Percentiles rank a stretch among this genome's conserved stretches.
Conservation (phyloP, 805 yeast genomes). For the Spathaspora arborariae region DNA sequence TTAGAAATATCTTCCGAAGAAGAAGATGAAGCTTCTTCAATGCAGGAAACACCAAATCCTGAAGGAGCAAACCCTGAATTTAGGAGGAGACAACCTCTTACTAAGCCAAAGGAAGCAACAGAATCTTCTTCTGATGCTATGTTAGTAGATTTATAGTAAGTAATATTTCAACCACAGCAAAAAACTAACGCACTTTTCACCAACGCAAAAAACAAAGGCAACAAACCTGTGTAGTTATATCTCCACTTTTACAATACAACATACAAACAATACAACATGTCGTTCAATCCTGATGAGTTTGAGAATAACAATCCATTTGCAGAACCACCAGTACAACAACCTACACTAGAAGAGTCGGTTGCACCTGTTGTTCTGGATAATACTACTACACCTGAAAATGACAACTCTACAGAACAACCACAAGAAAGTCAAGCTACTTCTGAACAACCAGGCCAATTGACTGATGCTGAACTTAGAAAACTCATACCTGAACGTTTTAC, state of each 20-base stretch:
- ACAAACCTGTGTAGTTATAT: not conserved
- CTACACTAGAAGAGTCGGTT: constrained; percentile 3
- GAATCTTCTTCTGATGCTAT: not conserved
- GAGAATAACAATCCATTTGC: constrained; percentile 43
- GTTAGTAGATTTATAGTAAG: constrained; percentile 1
- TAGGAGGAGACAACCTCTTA: no score
- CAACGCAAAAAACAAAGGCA: not conserved
- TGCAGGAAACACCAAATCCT: constrained; percentile 1
- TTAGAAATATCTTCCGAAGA: constrained; percentile 1
- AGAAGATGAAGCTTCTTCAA: constrained; percentile 3
- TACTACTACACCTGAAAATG: not conserved
- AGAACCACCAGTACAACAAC: constrained; percentile 17
- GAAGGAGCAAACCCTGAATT: not conserved
- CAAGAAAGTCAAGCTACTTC: constrained; percentile 4
- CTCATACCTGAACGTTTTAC: constrained; percentile 51
- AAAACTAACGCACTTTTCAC: not conserved
- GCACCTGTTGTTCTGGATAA: not conserved
- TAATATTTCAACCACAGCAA: no score
- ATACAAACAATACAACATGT: not conserved
- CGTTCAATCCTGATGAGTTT: constrained; percentile 34
- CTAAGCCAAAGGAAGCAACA: not conserved
- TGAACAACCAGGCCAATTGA: constrained; percentile 16
- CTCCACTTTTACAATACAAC: not conserved
- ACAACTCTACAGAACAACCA: constrained; percentile 1
- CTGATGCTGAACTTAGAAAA: constrained; percentile 40